Evolutionary conservation across 192 early-diverging fungal species (phyloP).

Genomic region (Lobosporangium transversale): DNA sequence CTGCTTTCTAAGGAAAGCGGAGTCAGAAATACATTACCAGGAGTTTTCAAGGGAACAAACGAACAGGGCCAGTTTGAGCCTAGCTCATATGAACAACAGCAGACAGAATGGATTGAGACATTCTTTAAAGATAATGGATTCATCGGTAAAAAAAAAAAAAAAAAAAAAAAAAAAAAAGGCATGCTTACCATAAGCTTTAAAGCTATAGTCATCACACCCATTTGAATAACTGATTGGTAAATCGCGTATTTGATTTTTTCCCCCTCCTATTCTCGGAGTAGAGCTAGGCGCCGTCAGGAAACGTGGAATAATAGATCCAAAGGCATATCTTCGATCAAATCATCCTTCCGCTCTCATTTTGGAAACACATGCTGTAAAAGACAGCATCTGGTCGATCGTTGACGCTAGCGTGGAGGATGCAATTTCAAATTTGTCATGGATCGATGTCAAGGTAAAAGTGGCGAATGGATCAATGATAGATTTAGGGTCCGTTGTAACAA

Average conservation of each 20-base stretch:
- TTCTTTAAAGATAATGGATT: constrained; percentile 51
- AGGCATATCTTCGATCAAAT: constrained; percentile 26
- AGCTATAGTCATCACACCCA: too few species aligned
- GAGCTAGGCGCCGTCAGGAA: constrained; percentile 32
- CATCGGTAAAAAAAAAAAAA: constrained; percentile 37
- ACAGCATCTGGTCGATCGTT: constrained; percentile 46
- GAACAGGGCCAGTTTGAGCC: constrained; percentile 43
- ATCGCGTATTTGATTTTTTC: neutral
- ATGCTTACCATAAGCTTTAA: too few species aligned
- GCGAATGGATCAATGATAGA: neutral
- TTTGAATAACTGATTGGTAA: too few species aligned
- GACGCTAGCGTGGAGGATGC: constrained; percentile 47
- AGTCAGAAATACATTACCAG: constrained; percentile 2
- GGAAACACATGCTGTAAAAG: constrained; percentile 30
- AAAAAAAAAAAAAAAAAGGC: too few species aligned
- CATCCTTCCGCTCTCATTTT: constrained; percentile 31
- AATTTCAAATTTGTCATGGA: constrained; percentile 44
- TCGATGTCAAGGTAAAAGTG: constrained; percentile 37
- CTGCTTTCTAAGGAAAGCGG: constrained; percentile 13
- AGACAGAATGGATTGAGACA: constrained; percentile 41
- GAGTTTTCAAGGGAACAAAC: constrained; percentile 24
- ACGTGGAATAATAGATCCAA: constrained; percentile 32
- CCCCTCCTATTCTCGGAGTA: neutral
- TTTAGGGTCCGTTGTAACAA: neutral
- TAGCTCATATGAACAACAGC: constrained; percentile 36